phyloP scores from a whole-genome alignment of 352 stramenopile genomes.

The Globisporangium abappressorium region DNA sequence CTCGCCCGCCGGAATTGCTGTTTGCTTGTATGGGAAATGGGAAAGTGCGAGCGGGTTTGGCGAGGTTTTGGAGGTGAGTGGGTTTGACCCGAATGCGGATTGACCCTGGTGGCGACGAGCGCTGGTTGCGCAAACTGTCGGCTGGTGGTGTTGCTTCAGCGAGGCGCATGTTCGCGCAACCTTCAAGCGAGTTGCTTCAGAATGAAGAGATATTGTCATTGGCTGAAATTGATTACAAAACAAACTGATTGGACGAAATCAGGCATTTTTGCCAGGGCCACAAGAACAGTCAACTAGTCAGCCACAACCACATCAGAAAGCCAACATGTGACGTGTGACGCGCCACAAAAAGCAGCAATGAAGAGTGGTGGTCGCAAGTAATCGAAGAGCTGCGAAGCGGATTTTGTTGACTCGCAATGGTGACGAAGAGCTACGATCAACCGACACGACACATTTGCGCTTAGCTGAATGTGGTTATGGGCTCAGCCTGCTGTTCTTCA shows the following conservation, averaged over 20 bases:
- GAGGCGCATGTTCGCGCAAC: not conserved
- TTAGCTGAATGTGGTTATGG: not conserved
- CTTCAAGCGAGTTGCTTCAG: not conserved
- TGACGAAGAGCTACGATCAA: not conserved
- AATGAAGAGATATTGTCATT: not conserved
- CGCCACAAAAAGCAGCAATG: not conserved
- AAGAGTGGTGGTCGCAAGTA: not conserved
- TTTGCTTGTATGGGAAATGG: constrained; percentile 4
- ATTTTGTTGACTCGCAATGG: not conserved
- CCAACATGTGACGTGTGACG: not conserved
- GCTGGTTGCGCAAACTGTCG: constrained; percentile 5
- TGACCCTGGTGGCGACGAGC: not conserved
- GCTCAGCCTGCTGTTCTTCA: not conserved
- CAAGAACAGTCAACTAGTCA: not conserved
- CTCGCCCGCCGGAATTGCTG: constrained; percentile 7
- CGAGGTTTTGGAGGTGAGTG: too few relatives aligned
- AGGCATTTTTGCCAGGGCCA: not conserved
- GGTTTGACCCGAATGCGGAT: not conserved
- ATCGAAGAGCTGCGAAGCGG: not conserved
- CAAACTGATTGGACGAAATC: not conserved
- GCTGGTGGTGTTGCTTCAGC: not conserved
- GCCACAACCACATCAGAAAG: not conserved
- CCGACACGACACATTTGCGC: not conserved
- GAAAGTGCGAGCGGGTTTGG: not conserved
- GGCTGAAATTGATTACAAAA: not conserved